Conservation (phyloP, 148 eudicot genomes). For the Oxyria digyna region DNA sequence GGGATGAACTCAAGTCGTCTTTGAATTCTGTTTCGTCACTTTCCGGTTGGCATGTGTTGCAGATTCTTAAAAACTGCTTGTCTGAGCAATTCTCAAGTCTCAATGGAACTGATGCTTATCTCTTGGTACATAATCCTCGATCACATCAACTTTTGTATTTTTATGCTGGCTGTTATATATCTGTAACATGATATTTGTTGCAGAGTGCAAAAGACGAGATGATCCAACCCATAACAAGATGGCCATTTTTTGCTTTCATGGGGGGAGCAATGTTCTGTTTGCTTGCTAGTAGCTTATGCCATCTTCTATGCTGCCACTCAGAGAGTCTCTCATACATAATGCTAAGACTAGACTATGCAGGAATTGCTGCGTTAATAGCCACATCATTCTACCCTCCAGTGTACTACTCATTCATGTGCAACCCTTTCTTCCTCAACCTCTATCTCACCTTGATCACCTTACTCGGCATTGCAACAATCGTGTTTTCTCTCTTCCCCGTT, state of each 20-base stretch:
- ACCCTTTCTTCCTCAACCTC: slow-evolving; percentile 27
- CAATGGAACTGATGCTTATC: slow-evolving; percentile 37
- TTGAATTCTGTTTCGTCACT: slow-evolving; percentile 37
- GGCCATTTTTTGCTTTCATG: slow-evolving; percentile 81
- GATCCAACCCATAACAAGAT: slow-evolving; percentile 60
- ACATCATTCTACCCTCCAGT: slow-evolving; percentile 45
- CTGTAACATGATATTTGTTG: slow-evolving; percentile 22
- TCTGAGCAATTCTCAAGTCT: slow-evolving; percentile 39
- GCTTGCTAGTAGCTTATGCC: slow-evolving; percentile 72
- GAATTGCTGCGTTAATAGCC: slow-evolving; percentile 31
- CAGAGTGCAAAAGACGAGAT: slow-evolving; percentile 42
- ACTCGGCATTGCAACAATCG: slow-evolving; percentile 24
- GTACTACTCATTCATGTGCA: slow-evolving; percentile 40
- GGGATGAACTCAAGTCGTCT: slow-evolving; percentile 46
- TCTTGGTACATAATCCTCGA: slow-evolving; percentile 56
- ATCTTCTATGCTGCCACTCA: slow-evolving; percentile 32
- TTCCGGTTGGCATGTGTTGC: slow-evolving; percentile 59
- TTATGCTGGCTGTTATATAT: too few relatives aligned
- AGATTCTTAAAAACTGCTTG: slow-evolving; percentile 58
- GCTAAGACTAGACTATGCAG: slow-evolving; percentile 35
- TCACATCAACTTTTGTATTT: too few relatives aligned
- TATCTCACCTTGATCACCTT: slow-evolving; percentile 29
- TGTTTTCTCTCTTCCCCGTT: slow-evolving; percentile 26
- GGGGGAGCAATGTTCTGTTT: slow-evolving; percentile 95
- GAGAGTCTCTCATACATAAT: slow-evolving; percentile 23